Conservation (phyloP, 176 grass and related monocot species). For the Tillandsia leiboldiana region DNA sequence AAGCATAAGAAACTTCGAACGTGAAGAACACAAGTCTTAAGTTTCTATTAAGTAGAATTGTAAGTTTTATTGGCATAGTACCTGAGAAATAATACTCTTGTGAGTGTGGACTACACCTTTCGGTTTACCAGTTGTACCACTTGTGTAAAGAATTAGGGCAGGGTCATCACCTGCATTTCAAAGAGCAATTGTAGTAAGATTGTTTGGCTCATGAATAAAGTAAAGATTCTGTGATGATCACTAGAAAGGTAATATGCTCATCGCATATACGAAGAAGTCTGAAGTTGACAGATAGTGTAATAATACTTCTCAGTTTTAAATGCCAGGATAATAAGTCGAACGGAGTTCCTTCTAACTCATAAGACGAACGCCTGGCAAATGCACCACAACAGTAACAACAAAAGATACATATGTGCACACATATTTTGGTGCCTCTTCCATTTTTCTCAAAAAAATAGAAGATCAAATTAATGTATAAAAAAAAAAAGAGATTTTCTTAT, state of each 20-base stretch:
- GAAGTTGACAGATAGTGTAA: not conserved
- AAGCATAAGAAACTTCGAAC: not conserved
- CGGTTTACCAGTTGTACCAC: slow-evolving; percentile 95
- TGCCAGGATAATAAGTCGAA: too few relatives aligned
- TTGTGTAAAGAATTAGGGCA: slow-evolving; percentile 94
- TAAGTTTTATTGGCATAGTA: slow-evolving; percentile 16
- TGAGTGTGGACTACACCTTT: slow-evolving; percentile 95
- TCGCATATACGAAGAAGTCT: not conserved
- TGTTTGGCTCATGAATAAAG: too few relatives aligned
- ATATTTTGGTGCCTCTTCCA: too few relatives aligned
- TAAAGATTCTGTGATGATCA: too few relatives aligned
- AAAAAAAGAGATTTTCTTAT: too few relatives aligned
- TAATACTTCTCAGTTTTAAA: too few relatives aligned
- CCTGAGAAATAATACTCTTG: slow-evolving; percentile 70
- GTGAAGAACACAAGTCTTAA: not conserved
- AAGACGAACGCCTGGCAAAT: too few relatives aligned
- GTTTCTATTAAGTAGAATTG: not conserved
- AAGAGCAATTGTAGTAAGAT: not conserved
- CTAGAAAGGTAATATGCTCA: not conserved
- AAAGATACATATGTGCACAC: too few relatives aligned
- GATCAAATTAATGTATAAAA: too few relatives aligned
- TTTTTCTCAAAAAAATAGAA: too few relatives aligned
- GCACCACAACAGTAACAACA: too few relatives aligned
- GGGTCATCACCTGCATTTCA: slow-evolving; percentile 66
- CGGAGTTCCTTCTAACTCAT: too few relatives aligned